phyloP scores from a whole-genome alignment of 2,329 filamentous ascomycete genomes.

The Neofusicoccum ribis region DNA sequence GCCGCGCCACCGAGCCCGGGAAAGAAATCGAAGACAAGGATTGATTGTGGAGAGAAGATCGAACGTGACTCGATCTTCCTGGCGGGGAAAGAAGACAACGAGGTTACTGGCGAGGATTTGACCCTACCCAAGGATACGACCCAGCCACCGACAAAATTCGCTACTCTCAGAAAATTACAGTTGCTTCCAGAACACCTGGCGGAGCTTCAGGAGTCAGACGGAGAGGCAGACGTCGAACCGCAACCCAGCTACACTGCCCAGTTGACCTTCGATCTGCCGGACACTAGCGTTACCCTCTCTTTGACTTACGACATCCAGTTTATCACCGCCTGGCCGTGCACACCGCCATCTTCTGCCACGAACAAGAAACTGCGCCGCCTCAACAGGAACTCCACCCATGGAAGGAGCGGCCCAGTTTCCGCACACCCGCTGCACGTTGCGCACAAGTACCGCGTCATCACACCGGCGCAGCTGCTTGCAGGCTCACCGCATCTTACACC shows the following conservation, averaged over 20 bases:
- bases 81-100: conserved; percentile 4
- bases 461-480: conserved; percentile 1
- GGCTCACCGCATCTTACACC: conserved; percentile 19
- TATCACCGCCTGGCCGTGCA: conserved; percentile 56
- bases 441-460: conserved; percentile 35
- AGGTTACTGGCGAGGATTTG: conserved; percentile 38
- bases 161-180: neutral
- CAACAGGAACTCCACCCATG: conserved; percentile 33
- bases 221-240: conserved; percentile 22
- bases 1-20: conserved; percentile 22
- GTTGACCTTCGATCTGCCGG: conserved; percentile 34
- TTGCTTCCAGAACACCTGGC: conserved; percentile 2
- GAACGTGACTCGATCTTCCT: conserved; percentile 28
- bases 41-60: conserved; percentile 35
- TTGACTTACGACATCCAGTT: conserved; percentile 56
- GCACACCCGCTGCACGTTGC: conserved; percentile 43
- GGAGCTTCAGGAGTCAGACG: neutral
- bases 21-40: conserved; percentile 39
- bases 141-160: neutral
- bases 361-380: conserved; percentile 28
- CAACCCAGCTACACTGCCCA: conserved; percentile 29
- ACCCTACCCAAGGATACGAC: conserved; percentile 36
- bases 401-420: conserved; percentile 28
- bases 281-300: conserved; percentile 29
- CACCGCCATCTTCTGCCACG: conserved; percentile 27